phyloP scores from a whole-genome alignment of 345 rosid species.

The Eucalyptus globulus region DNA sequence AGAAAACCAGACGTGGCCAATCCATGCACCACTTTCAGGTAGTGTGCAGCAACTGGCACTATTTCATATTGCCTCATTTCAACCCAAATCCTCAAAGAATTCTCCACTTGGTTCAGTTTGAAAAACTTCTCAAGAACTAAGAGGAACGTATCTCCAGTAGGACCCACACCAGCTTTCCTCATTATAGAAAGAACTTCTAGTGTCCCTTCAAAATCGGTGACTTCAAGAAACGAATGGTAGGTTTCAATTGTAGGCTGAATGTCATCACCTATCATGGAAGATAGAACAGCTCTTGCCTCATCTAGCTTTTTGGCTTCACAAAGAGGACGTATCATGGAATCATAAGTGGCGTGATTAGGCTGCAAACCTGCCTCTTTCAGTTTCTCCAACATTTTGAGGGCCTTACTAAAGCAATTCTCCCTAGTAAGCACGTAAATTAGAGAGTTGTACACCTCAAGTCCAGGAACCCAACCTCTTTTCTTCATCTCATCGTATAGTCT shows the following conservation, averaged over 20 bases:
- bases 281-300: conserved; percentile 50
- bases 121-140: conserved; percentile 45
- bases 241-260: conserved; percentile 49
- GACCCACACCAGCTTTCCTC: conserved; percentile 52
- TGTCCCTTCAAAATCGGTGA: conserved; percentile 31
- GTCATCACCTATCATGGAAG: conserved; percentile 41
- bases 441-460: conserved; percentile 59
- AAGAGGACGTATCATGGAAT: conserved; percentile 61
- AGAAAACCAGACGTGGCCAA: conserved; percentile 44
- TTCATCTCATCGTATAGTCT: conserved; percentile 86
- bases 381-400: conserved; percentile 50
- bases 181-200: conserved; percentile 42
- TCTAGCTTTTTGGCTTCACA: conserved; percentile 42
- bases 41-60: conserved; percentile 25
- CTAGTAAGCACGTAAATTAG: conserved; percentile 57
- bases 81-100: conserved; percentile 59
- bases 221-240: conserved; percentile 63
- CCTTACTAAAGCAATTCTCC: conserved; percentile 63
- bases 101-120: conserved; percentile 45
- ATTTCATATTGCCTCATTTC: conserved; percentile 58
- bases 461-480: conserved; percentile 60
- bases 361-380: conserved; percentile 42
- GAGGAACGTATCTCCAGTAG: conserved; percentile 46
- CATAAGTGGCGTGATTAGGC: conserved; percentile 60
- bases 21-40: conserved; percentile 39